A percentile compares a stretch with the other conserved stretches of the same genome.
phyloP scores from a whole-genome alignment of 352 stramenopile genomes.

The Thraustotheca clavata region DNA sequence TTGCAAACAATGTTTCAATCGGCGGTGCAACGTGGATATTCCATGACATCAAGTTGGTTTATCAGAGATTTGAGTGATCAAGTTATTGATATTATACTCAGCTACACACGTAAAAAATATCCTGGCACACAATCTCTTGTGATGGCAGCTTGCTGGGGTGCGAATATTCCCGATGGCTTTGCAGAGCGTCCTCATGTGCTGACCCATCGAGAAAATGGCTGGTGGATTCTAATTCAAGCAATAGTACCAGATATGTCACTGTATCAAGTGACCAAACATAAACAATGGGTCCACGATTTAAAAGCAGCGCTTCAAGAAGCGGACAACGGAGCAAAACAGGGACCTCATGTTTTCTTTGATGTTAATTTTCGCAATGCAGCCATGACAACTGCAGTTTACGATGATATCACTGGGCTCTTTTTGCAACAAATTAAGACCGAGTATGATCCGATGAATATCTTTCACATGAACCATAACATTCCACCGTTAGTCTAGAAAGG shows the following conservation, averaged over 20 bases:
- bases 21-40: neutral
- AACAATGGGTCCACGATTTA: slow-evolving; percentile 1
- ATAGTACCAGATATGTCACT: neutral
- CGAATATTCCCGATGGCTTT: neutral
- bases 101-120: neutral
- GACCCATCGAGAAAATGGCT: neutral
- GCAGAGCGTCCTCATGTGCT: neutral
- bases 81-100: neutral
- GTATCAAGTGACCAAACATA: slow-evolving; percentile 7
- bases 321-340: neutral
- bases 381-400: neutral
- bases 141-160: neutral
- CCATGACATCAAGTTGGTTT: neutral
- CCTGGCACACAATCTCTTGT: neutral
- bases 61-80: neutral
- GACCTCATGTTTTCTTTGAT: neutral
- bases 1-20: neutral
- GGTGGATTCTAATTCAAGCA: neutral
- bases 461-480: slow-evolving; percentile 5
- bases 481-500: slow-evolving; percentile 9
- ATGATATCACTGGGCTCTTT: neutral
- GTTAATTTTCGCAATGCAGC: neutral
- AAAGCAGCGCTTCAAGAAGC: neutral
- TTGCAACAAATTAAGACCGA: slow-evolving; percentile 5
- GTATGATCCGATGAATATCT: neutral